These are phyloP conservation scores for Caryopteris hybrid DNA, from an alignment of 305 asterid genomes.

Conservation along the genomic window DNA sequence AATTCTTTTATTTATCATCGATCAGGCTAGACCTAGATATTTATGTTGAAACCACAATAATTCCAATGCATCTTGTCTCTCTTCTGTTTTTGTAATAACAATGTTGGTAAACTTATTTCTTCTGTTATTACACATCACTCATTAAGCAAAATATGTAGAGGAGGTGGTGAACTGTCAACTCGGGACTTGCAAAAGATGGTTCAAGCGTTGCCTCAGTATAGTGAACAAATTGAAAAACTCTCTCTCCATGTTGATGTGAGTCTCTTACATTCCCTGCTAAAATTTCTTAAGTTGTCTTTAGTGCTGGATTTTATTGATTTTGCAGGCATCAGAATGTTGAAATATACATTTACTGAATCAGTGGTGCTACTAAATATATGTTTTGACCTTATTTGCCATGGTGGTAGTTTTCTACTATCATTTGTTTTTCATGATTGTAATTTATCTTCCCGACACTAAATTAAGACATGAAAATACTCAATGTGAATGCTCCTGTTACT, in stretches of 20 bases:
- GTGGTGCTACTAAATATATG: constrained; percentile 5
- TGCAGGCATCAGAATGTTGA: not conserved
- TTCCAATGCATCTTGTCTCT: not conserved
- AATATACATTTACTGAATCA: not conserved
- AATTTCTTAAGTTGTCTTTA: constrained; percentile 2
- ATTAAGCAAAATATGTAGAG: constrained; percentile 40
- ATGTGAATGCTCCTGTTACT: not conserved
- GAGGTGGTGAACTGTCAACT: constrained; percentile 79
- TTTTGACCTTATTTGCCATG: constrained; percentile 9
- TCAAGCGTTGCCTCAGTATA: constrained; percentile 98
- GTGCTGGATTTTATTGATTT: constrained; percentile 2
- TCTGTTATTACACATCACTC: constrained; percentile 9
- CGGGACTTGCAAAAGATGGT: constrained; percentile 99
- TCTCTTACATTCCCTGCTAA: constrained; percentile 26
- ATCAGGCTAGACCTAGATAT: not conserved
- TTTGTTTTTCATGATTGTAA: constrained; percentile 5
- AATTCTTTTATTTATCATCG: constrained; percentile 2
- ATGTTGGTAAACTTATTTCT: constrained; percentile 1
- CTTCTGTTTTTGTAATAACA: constrained; percentile 4
- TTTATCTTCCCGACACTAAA: constrained; percentile 1
- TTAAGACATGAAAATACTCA: not conserved
- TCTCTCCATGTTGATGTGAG: constrained; percentile 99
- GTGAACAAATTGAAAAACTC: constrained; percentile 98
- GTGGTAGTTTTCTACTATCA: constrained; percentile 3
- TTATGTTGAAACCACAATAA: not conserved